These are phyloP conservation scores for Lecanicillium sp. DNA, from an alignment of 2,329 filamentous ascomycete species.

Conservation along the genomic window DNA sequence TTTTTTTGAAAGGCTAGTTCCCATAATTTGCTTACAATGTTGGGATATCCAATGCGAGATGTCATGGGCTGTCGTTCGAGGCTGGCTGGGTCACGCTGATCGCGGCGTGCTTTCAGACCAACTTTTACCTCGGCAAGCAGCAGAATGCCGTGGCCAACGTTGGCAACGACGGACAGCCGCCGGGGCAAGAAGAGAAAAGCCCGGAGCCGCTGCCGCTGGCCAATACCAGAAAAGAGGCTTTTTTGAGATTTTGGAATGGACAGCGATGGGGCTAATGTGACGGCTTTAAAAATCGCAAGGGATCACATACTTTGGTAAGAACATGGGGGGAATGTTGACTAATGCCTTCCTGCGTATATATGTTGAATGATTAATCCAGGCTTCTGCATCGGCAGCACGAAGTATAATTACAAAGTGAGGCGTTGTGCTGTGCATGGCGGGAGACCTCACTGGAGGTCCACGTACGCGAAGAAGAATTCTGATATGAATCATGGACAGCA, in stretches of 20 bases:
- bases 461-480: too few species aligned
- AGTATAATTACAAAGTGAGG: too few species aligned
- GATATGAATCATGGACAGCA: too few species aligned
- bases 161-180: slow-evolving; percentile 21
- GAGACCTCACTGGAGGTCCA: too few species aligned
- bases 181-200: slow-evolving; percentile 19
- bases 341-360: too few species aligned
- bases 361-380: too few species aligned
- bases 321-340: too few species aligned
- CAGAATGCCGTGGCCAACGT: slow-evolving; percentile 26
- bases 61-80: background rate
- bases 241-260: slow-evolving; percentile 23
- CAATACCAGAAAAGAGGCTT: slow-evolving; percentile 21
- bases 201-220: slow-evolving; percentile 16
- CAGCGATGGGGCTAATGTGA: too few species aligned
- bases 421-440: too few species aligned
- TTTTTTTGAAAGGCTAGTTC: background rate
- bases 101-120: slow-evolving; percentile 32
- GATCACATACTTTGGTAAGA: too few species aligned
- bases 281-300: too few species aligned
- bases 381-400: too few species aligned
- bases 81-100: slow-evolving; percentile 29
- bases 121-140: slow-evolving; percentile 29
- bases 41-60: background rate
- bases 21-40: background rate